A percentile compares a stretch with the other conserved stretches of the same genome.
Evolutionary conservation across 805 yeast species (phyloP).

Genomic region (Saccharomycopsis sp.): DNA sequence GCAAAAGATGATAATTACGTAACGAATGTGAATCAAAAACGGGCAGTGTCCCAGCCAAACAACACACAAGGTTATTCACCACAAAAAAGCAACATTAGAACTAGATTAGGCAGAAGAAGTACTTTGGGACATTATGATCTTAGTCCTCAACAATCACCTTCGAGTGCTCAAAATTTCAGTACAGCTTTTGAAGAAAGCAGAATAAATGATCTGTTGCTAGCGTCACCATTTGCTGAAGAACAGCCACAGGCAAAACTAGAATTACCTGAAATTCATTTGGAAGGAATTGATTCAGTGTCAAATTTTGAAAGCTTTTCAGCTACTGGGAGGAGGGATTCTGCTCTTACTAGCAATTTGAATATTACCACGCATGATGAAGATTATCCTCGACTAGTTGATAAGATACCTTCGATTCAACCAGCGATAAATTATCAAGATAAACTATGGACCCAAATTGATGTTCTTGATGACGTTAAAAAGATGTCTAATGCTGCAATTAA

Average conservation of each 20-base stretch:
- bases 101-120: background rate
- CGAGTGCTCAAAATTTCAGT: background rate
- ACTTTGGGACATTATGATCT: constrained; percentile 3
- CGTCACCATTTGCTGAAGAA: background rate
- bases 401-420: constrained; percentile 48
- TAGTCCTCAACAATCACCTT: constrained; percentile 1
- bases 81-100: background rate
- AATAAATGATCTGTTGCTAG: background rate
- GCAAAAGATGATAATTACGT: constrained; percentile 8
- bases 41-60: constrained; percentile 12
- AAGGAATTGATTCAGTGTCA: background rate
- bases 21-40: background rate
- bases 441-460: constrained; percentile 83
- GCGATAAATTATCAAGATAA: constrained; percentile 63
- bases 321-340: background rate
- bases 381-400: constrained; percentile 32
- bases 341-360: background rate
- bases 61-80: background rate
- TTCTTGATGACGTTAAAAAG: constrained; percentile 68
- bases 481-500: constrained; percentile 41
- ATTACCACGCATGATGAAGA: constrained; percentile 10
- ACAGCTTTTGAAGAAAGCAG: background rate
- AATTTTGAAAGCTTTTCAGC: too few relatives aligned
- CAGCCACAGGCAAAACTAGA: background rate
- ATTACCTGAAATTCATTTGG: background rate